Evolutionary conservation across 352 stramenopile genomes (phyloP).

Genomic region (Globisporangium alternatum): DNA sequence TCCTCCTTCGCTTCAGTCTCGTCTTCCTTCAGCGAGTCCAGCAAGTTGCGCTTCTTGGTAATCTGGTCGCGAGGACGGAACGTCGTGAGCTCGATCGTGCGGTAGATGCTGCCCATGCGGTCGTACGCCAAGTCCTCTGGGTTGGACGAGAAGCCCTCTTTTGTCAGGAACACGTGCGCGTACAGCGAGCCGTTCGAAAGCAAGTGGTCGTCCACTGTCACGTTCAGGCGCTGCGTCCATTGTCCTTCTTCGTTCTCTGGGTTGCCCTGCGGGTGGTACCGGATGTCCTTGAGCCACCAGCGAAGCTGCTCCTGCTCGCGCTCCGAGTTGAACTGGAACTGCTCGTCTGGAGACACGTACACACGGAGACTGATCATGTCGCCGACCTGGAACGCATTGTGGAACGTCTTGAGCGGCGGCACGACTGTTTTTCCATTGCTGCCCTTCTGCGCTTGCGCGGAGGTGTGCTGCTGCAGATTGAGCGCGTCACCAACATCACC

Average conservation of each 20-base stretch:
- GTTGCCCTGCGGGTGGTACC: slow-evolving; percentile 54
- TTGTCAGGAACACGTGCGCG: slow-evolving; percentile 85
- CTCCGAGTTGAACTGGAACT: slow-evolving; percentile 49
- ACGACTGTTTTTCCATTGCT: slow-evolving; percentile 11
- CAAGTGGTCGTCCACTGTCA: slow-evolving; percentile 67
- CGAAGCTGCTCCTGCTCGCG: slow-evolving; percentile 55
- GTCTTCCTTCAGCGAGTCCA: slow-evolving; percentile 26
- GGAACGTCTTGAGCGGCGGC: slow-evolving; percentile 24
- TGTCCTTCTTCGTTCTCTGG: slow-evolving; percentile 40
- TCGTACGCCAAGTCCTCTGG: slow-evolving; percentile 59
- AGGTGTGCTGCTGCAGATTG: slow-evolving; percentile 15
- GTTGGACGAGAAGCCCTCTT: slow-evolving; percentile 67
- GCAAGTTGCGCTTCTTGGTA: slow-evolving; percentile 76
- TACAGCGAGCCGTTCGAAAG: slow-evolving; percentile 76
- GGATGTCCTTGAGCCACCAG: slow-evolving; percentile 53
- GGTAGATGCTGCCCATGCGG: slow-evolving; percentile 47
- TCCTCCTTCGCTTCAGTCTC: slow-evolving; percentile 14
- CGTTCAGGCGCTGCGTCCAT: slow-evolving; percentile 56
- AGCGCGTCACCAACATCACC: slow-evolving; percentile 7
- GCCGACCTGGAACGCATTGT: slow-evolving; percentile 57
- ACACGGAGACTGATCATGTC: slow-evolving; percentile 58
- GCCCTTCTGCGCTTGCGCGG: not conserved
- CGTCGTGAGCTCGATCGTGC: slow-evolving; percentile 60
- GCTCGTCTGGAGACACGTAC: slow-evolving; percentile 49
- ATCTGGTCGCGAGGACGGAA: slow-evolving; percentile 74